phyloP scores from a whole-genome alignment of 345 rosid species.

The Alliaria petiolata region DNA sequence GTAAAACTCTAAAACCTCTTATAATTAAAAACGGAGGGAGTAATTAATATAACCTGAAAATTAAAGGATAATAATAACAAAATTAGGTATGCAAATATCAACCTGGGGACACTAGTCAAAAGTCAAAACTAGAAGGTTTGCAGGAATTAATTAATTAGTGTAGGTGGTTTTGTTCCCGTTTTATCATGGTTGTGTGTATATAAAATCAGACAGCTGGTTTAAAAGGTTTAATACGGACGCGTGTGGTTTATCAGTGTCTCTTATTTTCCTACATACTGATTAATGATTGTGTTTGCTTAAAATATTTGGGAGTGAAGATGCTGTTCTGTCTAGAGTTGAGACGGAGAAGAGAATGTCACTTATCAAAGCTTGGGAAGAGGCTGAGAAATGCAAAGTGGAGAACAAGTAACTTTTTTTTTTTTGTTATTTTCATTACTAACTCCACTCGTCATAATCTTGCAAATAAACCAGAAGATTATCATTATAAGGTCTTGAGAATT shows the following conservation, averaged over 20 bases:
- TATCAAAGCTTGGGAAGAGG: slow-evolving; percentile 40
- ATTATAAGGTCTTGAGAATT: background rate
- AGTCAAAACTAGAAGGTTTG: background rate
- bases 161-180: background rate
- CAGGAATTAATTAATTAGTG: background rate
- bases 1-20: no score
- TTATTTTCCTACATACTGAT: background rate
- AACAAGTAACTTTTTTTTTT: slow-evolving; percentile 20
- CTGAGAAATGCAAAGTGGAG: slow-evolving; percentile 36
- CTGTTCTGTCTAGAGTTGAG: slow-evolving; percentile 35
- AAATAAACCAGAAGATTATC: background rate
- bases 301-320: slow-evolving; percentile 30
- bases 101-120: background rate
- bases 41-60: background rate
- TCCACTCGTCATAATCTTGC: background rate
- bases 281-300: background rate
- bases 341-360: slow-evolving; percentile 36
- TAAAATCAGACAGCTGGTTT: no score
- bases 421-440: no score
- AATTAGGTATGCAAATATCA: background rate
- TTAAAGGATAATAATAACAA: background rate
- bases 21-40: no score
- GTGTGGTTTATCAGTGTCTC: background rate
- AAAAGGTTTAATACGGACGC: no score
- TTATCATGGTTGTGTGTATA: background rate